Percentiles rank a stretch among this genome's conserved stretches.
These are phyloP conservation scores for Leucocoprinus birnbaumii DNA, from an alignment of 768 basidiomycete species.

Conservation along the genomic window DNA sequence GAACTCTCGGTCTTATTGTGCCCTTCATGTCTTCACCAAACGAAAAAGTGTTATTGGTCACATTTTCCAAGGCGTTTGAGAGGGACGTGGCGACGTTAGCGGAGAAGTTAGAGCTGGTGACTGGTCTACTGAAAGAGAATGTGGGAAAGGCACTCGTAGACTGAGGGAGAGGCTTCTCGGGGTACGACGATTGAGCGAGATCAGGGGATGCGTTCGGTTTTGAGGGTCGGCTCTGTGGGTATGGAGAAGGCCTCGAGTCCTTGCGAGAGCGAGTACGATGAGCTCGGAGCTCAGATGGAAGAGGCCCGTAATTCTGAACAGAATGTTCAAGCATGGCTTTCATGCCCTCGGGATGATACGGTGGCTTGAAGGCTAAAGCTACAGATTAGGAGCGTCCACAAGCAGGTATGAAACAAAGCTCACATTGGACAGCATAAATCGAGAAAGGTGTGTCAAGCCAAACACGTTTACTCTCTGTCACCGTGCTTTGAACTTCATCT, in stretches of 20 bases:
- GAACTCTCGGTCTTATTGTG: slow-evolving; percentile 47
- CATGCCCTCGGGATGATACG: slow-evolving; percentile 62
- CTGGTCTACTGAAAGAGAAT: slow-evolving; percentile 31
- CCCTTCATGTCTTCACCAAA: slow-evolving; percentile 31
- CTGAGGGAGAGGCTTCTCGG: neutral
- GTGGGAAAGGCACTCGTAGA: slow-evolving; percentile 35
- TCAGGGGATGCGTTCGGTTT: slow-evolving; percentile 43
- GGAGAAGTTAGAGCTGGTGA: slow-evolving; percentile 39
- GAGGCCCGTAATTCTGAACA: slow-evolving; percentile 64
- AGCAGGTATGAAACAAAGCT: slow-evolving; percentile 24
- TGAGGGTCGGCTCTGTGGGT: slow-evolving; percentile 49
- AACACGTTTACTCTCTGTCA: slow-evolving; percentile 58
- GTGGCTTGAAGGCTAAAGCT: slow-evolving; percentile 65
- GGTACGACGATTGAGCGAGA: neutral
- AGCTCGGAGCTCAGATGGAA: slow-evolving; percentile 69
- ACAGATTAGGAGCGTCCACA: slow-evolving; percentile 7
- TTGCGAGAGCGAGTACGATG: slow-evolving; percentile 65
- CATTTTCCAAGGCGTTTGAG: no score
- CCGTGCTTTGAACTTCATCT: slow-evolving; percentile 64
- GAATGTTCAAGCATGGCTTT: slow-evolving; percentile 72
- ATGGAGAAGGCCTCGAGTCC: slow-evolving; percentile 70
- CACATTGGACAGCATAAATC: slow-evolving; percentile 69
- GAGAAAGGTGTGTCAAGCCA: slow-evolving; percentile 79
- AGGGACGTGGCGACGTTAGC: no score
- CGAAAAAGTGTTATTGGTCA: slow-evolving; percentile 34